phyloP scores from a whole-genome alignment of 1,284 basidiomycete genomes.

The Kwoniella shivajii region DNA sequence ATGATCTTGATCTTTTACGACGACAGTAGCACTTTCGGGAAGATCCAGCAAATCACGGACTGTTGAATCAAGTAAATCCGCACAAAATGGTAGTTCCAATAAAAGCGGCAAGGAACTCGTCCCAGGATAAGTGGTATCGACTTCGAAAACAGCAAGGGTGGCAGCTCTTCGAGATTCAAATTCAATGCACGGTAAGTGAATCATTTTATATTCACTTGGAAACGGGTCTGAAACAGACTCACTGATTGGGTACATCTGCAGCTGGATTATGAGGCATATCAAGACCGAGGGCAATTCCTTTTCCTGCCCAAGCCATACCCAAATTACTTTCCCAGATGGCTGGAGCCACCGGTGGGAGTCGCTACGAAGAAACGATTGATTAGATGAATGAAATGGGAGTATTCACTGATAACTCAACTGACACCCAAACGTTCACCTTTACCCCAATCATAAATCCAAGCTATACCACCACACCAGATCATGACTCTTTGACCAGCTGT shows the following conservation, averaged over 20 bases:
- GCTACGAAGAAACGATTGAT: not conserved
- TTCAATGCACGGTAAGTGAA: too few species aligned
- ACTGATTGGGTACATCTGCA: not conserved
- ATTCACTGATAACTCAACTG: too few species aligned
- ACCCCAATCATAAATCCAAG: conserved; percentile 6
- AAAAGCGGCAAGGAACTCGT: conserved; percentile 1
- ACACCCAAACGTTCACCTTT: not conserved
- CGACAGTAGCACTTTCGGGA: not conserved
- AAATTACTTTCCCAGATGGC: conserved; percentile 4
- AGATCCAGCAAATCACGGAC: not conserved
- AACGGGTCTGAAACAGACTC: not conserved
- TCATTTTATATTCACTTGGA: too few species aligned
- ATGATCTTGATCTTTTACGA: not conserved
- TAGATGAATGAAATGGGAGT: not conserved
- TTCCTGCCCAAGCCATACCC: conserved; percentile 5
- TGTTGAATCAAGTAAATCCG: not conserved
- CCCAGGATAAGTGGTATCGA: not conserved
- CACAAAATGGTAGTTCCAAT: conserved; percentile 6
- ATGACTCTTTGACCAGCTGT: conserved; percentile 2
- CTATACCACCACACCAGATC: conserved; percentile 7
- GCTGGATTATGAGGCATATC: conserved; percentile 3
- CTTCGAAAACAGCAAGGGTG: conserved; percentile 1
- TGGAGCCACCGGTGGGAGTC: not conserved
- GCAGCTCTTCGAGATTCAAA: not conserved
- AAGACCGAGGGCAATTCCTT: not conserved